Percentiles rank a stretch among this genome's conserved stretches.
phyloP scores from a whole-genome alignment of 75 land plant species.

The Cryptomeria japonica region DNA sequence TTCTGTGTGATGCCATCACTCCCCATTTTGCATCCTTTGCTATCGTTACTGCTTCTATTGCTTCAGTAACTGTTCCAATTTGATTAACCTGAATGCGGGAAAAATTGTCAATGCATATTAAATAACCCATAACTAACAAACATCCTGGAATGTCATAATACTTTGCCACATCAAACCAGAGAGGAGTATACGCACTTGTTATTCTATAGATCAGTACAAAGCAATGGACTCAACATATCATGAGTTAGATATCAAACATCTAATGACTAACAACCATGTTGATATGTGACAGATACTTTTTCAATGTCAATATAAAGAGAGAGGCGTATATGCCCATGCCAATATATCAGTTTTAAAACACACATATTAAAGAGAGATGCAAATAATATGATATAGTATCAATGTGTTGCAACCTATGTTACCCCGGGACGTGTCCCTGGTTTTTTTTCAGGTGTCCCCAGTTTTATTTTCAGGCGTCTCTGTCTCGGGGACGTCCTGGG shows the following conservation, averaged over 20 bases:
- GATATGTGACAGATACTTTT: neutral
- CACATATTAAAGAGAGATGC: neutral
- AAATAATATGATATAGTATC: neutral
- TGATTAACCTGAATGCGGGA: slow-evolving; percentile 78
- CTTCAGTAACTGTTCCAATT: slow-evolving; percentile 96
- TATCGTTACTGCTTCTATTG: slow-evolving; percentile 92
- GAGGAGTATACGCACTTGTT: neutral
- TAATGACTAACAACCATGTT: neutral
- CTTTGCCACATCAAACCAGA: neutral
- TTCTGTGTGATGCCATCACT: slow-evolving; percentile 86
- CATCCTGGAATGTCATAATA: neutral
- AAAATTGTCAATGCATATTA: neutral
- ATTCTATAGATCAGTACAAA: neutral
- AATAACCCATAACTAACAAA: neutral
- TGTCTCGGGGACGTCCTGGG: no score
- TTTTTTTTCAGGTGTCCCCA: no score
- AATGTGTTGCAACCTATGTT: neutral
- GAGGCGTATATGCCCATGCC: neutral
- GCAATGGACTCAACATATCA: neutral
- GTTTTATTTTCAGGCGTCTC: no score
- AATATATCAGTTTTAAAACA: neutral
- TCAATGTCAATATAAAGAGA: neutral
- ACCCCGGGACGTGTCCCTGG: no score
- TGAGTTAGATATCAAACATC: neutral
- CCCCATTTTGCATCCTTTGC: slow-evolving; percentile 97